Evolutionary conservation across 1,284 basidiomycete species (phyloP), one percentile per base, ranked within the genome.

Genomic region (Caloboletus firmus): DNA sequence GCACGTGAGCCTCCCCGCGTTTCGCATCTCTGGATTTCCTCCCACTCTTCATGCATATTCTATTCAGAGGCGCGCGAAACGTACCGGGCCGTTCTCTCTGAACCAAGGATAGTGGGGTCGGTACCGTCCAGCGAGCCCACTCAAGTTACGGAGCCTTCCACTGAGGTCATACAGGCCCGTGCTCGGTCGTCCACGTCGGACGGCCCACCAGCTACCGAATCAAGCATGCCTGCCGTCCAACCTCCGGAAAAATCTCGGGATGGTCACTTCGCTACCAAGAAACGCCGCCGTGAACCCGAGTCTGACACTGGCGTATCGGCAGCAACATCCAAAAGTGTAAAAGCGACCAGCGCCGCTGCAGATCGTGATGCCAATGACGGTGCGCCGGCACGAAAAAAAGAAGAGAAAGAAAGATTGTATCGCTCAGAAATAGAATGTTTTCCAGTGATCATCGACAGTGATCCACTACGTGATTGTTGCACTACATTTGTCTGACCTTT

Each of bases 11-110:
- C 17, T 47, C 22, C n/a, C 35, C 31, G 4, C 11, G 3, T 1
- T 40, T 43, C 36, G 17, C 3, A 4, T 28, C 11, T 26, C 18
- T 42, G 10, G 26, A 11, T 17, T n/a, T 34, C 5, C 5, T 20
- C 8, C n/a, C 9, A 9, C 15, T 22, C n/a, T 28, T 31, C 32
- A 49, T 26, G 15, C 22, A 2, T 28, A 5, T 18, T 8, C 13
- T n/a, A 4, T 32, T 24, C 60, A 82, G 81, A 80, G 62, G 79
- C 79, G 4, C 79, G 82, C 12, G 75, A 72, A 55, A 82, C 79
- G 5, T 91, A 88, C 62, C 79, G 88, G 3, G 84, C 89, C 0
- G 79, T 91, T 0, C 72, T 91, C 17, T 89, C 88, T 3, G 85
- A 89, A 60, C 87, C 89, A 0, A 79, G 69, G 49, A 66, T 89